Base-by-base conservation (phyloP, 2,329 filamentous ascomycete genomes). In the Aureobasidium sp. region DNA sequence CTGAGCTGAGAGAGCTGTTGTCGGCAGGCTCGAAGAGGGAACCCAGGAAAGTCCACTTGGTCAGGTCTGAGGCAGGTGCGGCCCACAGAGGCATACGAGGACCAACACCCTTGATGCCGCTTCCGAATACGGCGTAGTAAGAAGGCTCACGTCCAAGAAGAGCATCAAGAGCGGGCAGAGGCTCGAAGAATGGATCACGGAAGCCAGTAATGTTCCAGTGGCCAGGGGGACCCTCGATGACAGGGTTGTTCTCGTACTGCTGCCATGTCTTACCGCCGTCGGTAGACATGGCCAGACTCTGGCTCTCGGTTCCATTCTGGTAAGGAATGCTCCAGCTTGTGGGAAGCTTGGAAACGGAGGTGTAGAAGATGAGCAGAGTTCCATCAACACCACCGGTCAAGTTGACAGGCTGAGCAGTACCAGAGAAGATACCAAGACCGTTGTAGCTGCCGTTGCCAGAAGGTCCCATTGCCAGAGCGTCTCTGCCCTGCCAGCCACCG, bases 381-480 rank as follows among this genome's bases (percentile, higher is more conserved):
- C 77, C 78, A 63, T 80, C 74, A 42, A 73, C 66, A 62, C 79
- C 74, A 36, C 79, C 79, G 4, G 75, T 65, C 0, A 79, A 68
- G 13, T 80, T 81, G 8, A 79, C 77, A 1, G 81, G 77, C 63
- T 78, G 75, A 4, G 75, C 74, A 41, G 78, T 80, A 3, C 81
- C 81, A 5, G 77, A 80, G 67, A 83, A 83, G 36, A 82, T 78
- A 0, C 81, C 80, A 13, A 81, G 71, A 1, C 77, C 73, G 62
- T 83, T 78, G 66, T 83, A 82, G 8, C 71, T 70, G 44, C 72
- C 72, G 61, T 73, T 70, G 60, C 75, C 76, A 15, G 72, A 72
- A 8, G 77, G 75, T 5, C 71, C 74, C 8, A 79, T 27, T 62
- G 72, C 65, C 64, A 75, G 50, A 62, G 79, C 67, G 39, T 76